Percentiles rank a stretch among this genome's conserved stretches.
These are phyloP conservation scores for Pyrenochaeta sp. DNA, from an alignment of 2,329 filamentous ascomycete species.

Conservation along the genomic window DNA sequence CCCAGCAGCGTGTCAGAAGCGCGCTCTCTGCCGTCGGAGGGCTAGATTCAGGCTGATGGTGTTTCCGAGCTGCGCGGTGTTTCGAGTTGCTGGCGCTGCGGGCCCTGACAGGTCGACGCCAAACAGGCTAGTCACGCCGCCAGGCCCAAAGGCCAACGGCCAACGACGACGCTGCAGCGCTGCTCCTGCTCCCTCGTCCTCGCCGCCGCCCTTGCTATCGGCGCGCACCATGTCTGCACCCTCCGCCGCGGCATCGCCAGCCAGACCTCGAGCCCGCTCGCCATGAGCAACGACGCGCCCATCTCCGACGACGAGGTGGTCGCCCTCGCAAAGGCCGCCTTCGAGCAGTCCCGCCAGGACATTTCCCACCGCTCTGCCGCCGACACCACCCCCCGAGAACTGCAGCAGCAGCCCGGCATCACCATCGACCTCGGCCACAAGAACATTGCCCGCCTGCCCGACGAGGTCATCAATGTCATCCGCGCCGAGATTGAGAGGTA, in stretches of 20 bases:
- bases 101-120: constrained; percentile 12
- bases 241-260: constrained; percentile 14
- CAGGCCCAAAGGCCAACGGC: constrained; percentile 1
- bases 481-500: constrained; percentile 77
- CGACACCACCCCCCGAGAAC: constrained; percentile 65
- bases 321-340: constrained; percentile 69
- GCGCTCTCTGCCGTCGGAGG: constrained; percentile 3
- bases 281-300: constrained; percentile 53
- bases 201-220: constrained; percentile 7
- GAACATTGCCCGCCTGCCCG: constrained; percentile 73
- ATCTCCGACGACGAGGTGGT: constrained; percentile 71
- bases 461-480: constrained; percentile 77
- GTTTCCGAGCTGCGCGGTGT: constrained; percentile 17
- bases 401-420: constrained; percentile 69
- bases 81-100: constrained; percentile 12
- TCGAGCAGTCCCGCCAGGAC: constrained; percentile 71
- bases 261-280: constrained; percentile 18
- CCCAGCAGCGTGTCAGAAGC: constrained; percentile 9
- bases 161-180: too few species aligned
- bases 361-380: constrained; percentile 60
- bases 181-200: constrained; percentile 17
- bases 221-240: constrained; percentile 16
- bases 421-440: constrained; percentile 81
- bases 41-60: constrained; percentile 11
- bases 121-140: constrained; percentile 11